Base-by-base conservation (phyloP, 169 alveolate genomes). In the Cystoisospora suis region DNA sequence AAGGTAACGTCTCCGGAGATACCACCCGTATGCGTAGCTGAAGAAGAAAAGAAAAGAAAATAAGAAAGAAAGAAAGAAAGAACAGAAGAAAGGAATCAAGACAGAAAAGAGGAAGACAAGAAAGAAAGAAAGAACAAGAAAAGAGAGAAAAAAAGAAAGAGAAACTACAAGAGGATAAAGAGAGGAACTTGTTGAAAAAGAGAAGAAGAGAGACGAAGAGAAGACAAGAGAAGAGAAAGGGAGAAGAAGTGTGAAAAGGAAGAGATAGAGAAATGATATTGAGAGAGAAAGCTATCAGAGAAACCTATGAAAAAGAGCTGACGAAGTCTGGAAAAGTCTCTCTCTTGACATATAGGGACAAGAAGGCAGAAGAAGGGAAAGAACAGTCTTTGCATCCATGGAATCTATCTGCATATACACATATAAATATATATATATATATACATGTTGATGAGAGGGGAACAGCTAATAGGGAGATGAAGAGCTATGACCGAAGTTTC, bases 11-110 rank as follows among this genome's bases (percentile, higher is more conserved):
- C 38, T 72, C 56, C 0, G 83, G 83, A n/a, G 83, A 27, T 29
- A 72, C 83, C 38, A 72, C 83, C 27, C 83, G 83, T 29, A 72
- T 38, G 83, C 83, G 83, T 17, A 72, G 83, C 83, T 72, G 83
- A 34, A 36, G 65, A 12, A 23, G 29, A 53, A 12, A 53, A 12
- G 29, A 53, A 23, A 15, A 12, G 65, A 53, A 53, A 12, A 53
- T 12, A 53, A n/a, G n/a, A n/a, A n/a, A n/a, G n/a, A n/a, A n/a
- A n/a, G n/a, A n/a, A n/a, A n/a, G n/a, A n/a, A n/a, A n/a, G n/a
- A n/a, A n/a, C n/a, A n/a, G n/a, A n/a, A 20, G 20, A 53, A 53
- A 53, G 20, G 20, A 9, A 53, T 53, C n/a, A 9, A 53, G 65
- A 20, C 9, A 15, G 20, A 53, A 9, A 9, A 53, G 65, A 20